Evolutionary conservation across 805 yeast genomes (phyloP).

Genomic region (Candida tallmaniae): DNA sequence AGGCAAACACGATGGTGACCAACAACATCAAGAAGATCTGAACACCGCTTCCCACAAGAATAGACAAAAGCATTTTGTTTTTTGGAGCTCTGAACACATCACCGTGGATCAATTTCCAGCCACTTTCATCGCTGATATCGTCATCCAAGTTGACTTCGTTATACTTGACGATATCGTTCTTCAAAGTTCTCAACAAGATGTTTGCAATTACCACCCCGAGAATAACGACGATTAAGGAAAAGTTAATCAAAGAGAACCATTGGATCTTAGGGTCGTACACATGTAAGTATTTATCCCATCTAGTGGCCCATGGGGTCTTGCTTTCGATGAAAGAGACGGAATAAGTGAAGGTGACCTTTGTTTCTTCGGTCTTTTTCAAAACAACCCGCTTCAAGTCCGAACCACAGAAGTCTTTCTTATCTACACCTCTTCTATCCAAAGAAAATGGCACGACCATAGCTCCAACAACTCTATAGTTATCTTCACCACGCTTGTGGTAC

Average conservation of each 20-base stretch:
- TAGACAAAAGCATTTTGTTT: conserved; percentile 65
- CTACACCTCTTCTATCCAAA: conserved; percentile 26
- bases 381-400: conserved; percentile 37
- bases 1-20: conserved; percentile 73
- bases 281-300: conserved; percentile 96
- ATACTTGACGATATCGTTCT: conserved; percentile 80
- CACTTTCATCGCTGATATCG: conserved; percentile 86
- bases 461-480: conserved; percentile 84
- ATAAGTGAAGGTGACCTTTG: conserved; percentile 75
- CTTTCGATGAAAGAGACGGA: conserved; percentile 71
- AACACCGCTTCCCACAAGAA: conserved; percentile 81
- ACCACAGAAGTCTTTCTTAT: conserved; percentile 26
- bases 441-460: conserved; percentile 74
- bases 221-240: conserved; percentile 73
- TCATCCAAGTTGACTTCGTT: conserved; percentile 85
- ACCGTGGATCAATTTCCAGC: conserved; percentile 96
- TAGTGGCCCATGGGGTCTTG: conserved; percentile 88
- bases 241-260: conserved; percentile 90
- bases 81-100: conserved; percentile 88
- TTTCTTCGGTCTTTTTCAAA: conserved; percentile 47
- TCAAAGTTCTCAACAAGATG: conserved; percentile 71
- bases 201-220: conserved; percentile 76
- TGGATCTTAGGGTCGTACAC: conserved; percentile 90
- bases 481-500: conserved; percentile 70
- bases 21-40: conserved; percentile 77